Evolutionary conservation across 2,329 filamentous ascomycete genomes (phyloP).

Genomic region (Tolypocladium tundrense): DNA sequence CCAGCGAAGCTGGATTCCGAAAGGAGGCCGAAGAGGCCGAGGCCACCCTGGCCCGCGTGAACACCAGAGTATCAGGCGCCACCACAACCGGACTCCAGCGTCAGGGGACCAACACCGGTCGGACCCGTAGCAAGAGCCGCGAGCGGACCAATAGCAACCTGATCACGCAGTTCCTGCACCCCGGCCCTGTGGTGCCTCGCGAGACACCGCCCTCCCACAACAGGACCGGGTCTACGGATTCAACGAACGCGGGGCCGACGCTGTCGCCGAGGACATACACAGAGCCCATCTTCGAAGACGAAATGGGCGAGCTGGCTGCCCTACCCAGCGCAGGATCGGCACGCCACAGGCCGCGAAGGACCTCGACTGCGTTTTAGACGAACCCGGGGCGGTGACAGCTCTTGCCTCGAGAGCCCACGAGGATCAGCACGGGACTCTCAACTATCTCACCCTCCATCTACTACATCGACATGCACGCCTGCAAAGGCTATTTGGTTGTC

Average conservation of each 20-base stretch:
- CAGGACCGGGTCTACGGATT: constrained; percentile 16
- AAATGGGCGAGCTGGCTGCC: constrained; percentile 15
- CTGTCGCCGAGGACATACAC: constrained; percentile 10
- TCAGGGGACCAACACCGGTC: constrained; percentile 15
- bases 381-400: constrained; percentile 6
- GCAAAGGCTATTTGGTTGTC: not conserved
- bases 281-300: constrained; percentile 15
- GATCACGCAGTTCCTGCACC: constrained; percentile 36
- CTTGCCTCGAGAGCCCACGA: not conserved
- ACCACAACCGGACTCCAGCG: constrained; percentile 17
- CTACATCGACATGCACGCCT: not conserved
- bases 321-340: constrained; percentile 15
- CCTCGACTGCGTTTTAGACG: constrained; percentile 13
- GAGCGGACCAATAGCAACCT: constrained; percentile 31
- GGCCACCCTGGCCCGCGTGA: constrained; percentile 24
- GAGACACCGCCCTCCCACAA: constrained; percentile 12
- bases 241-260: constrained; percentile 2
- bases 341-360: constrained; percentile 13
- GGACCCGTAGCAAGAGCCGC: constrained; percentile 26
- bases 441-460: not conserved
- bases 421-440: not conserved
- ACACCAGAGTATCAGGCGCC: constrained; percentile 22
- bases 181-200: constrained; percentile 30
- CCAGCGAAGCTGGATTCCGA: constrained; percentile 44
- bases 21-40: constrained; percentile 41